Base-by-base conservation (phyloP, 1,139 yeast species). In the Geotrichum candidum region DNA sequence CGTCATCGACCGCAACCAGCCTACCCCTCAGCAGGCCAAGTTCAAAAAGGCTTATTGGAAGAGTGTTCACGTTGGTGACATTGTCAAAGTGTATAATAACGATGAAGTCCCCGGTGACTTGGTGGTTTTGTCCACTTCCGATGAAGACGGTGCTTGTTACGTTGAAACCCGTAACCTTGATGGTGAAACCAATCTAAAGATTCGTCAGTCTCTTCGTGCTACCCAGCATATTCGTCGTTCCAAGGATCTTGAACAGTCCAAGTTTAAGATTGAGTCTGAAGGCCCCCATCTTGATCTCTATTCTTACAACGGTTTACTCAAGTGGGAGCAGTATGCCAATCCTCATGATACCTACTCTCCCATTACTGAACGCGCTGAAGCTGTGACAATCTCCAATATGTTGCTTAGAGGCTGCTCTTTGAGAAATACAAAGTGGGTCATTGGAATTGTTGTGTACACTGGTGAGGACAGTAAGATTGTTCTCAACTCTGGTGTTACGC, bases 61-160 rank as follows among this genome's bases (percentile, higher is more conserved):
- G 74, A 89, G 85, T 70, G 87, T 92, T 54, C 80, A 81, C 63
- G 97, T 92, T 35, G 99, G 99, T 64, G 97, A 92, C 70, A 81
- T 91, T 67, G 84, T 94, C 56, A 83, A 97, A 68, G 82, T 94
- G 27, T 84, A 90, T 68, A 87, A 87, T 65, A 88, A 92, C 72
- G 97, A 92, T 73, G 96, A 90, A 75, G 85, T 92, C 31, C 99
- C 99, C 2, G 97, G 97, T 11, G 99, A 94, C 77, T 74, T 92
- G 46, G 81, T 90, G 22, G 77, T 92, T 41, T 72, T 94, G 53
- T 83, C 96, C 2, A 86, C 96, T 0, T 87, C 96, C 0, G 97
- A 92, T 72, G 74, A 82, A 0, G 98, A 94, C 72, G 96, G 96
- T 51, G 91, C 87, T 55, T 92, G 98, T 75, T 92, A 87, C 70